Base-by-base conservation (phyloP, 2,329 filamentous ascomycete genomes). In the Myriosclerotinia duriaeana region DNA sequence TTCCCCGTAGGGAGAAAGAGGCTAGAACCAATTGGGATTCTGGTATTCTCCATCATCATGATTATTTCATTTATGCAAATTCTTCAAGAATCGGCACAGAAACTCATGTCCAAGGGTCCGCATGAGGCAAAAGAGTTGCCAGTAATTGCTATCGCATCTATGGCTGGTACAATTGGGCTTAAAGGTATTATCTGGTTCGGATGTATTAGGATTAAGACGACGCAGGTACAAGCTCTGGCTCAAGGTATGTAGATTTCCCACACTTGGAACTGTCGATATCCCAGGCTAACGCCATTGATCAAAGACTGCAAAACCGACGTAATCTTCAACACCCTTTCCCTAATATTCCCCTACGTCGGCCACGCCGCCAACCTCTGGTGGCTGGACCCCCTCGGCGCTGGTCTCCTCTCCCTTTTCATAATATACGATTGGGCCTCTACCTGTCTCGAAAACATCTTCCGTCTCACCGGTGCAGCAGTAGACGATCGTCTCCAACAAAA, bases 361-460 rank as follows among this genome's bases (percentile, higher is more conserved):
- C 78, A 83, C 69, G 78, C 82, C 53, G 78, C 82, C 4, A 75
- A 83, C 34, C 72, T 87, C 26, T 89, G 87, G 87, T 89, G 86
- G 87, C 79, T 89, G 5, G 87, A 89, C 73, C 78, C 80, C 6
- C 78, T 82, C 0, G 87, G 87, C 62, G 87, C 87, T 0, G 82
- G 82, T 0, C 71, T 88, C 0, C 78, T 89, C 0, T 88, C 86
- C 0, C 77, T 89, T 3, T 88, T 84, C 78, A 87, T 89, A 76
- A 88, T 89, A 71, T 87, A 84, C 77, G 87, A 89, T 76, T 89
- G 87, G 87, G 83, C 81, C 1, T 78, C 80, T 53, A 89, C 87
- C 0, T 84, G 81, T 69, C 79, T 87, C 58, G 81, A 84, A 68
- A 87, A 87, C 70, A 79, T 87, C 46, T 81, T 80, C 3, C 79